Base-by-base conservation (phyloP, 768 basidiomycete species). In the Auricularia heimuer region DNA sequence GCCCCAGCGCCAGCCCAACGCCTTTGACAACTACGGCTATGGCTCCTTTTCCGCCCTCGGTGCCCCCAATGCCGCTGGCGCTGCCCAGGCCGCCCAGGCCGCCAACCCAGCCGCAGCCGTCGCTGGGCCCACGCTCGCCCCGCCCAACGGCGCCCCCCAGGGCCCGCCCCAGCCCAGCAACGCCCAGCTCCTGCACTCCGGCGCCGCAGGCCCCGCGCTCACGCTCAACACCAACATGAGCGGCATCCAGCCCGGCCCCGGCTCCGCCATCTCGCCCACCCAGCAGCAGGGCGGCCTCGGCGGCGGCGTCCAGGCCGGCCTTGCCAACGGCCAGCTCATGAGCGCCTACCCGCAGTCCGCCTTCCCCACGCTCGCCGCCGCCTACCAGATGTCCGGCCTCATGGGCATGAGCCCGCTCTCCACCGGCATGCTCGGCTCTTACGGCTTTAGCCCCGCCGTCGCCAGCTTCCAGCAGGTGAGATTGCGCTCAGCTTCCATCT, bases 11-110 rank as follows among this genome's bases (percentile, higher is more conserved):
- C 61, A 60, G 65, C 83, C 85, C 61, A 87, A 90, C 73, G 83
- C 85, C 29, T 92, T 89, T 73, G 89, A 89, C 66, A 92, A 92
- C 80, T 92, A 92, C 70, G 91, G 91, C 68, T 93, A 92, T 71
- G 90, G 89, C 24, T 85, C 88, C 18, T 76, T 74, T 83, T 85
- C 67, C 74, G 80, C 62, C 87, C 87, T 69, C 77, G 39, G 39
- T 12, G 39, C 39, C 8, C 39, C 39, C 8, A 12, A 12, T 12
- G 39, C 39, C 39, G 39, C 12, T 34, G 77, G n/a, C n/a, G n/a
- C n/a, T n/a, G n/a, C n/a, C n/a, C n/a, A n/a, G n/a, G n/a, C 29
- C 35, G 77, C 81, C 54, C 75, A 82, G 12, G 77, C 73, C 69
- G 78, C 63, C 33, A 37, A 42, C 33, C 21, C 69, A 72, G 70